Conservation (phyloP, 2,329 filamentous ascomycete species). For the Ophiostoma quercus region DNA sequence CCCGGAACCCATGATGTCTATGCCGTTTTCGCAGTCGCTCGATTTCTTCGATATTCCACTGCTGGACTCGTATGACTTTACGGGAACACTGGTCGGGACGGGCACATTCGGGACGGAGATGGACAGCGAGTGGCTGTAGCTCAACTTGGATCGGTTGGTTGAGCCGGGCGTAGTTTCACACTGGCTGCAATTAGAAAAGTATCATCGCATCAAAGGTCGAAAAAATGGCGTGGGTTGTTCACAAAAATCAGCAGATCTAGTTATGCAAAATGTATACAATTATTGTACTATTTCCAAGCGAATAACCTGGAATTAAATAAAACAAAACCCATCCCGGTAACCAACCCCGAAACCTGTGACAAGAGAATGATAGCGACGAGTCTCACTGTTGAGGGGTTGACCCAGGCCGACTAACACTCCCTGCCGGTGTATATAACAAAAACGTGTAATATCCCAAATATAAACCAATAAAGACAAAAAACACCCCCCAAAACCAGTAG, state of each 20-base stretch:
- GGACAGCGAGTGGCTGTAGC: conserved; percentile 19
- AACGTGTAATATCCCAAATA: conserved; percentile 12
- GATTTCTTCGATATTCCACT: conserved; percentile 22
- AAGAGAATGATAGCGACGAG: background rate
- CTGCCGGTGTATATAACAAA: conserved; percentile 18
- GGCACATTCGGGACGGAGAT: conserved; percentile 20
- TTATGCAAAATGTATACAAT: background rate
- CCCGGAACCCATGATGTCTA: background rate
- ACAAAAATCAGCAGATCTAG: background rate
- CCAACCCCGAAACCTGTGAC: conserved; percentile 10
- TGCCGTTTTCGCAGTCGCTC: conserved; percentile 16
- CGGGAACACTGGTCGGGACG: conserved; percentile 10
- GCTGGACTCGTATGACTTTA: conserved; percentile 15
- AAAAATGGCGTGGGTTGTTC: too few species aligned
- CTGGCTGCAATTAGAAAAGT: too few species aligned
- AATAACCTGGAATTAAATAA: background rate
- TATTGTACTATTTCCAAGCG: background rate
- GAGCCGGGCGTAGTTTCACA: too few species aligned
- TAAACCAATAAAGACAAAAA: background rate
- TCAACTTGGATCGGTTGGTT: too few species aligned
- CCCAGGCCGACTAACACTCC: background rate
- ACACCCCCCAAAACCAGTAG: background rate
- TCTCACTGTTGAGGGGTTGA: background rate
- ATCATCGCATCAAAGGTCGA: too few species aligned
- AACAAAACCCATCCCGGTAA: background rate